A percentile compares a stretch with the other conserved stretches of the same genome.
These are phyloP conservation scores for Coffea canephora DNA, from an alignment of 257 asterid species.

Conservation along the genomic window DNA sequence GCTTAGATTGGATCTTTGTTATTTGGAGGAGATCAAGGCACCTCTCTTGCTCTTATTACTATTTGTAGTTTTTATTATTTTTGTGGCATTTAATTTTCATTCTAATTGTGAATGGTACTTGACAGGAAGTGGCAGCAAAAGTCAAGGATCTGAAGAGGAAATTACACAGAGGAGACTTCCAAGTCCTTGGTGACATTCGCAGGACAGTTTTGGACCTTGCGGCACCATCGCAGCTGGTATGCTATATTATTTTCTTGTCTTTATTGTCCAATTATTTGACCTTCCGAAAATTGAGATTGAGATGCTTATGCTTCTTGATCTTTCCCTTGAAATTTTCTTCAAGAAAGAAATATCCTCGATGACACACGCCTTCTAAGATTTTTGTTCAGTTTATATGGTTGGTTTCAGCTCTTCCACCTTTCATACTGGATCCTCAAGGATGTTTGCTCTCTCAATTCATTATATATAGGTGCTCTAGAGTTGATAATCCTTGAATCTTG, in stretches of 20 bases:
- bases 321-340: not conserved
- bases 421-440: not conserved
- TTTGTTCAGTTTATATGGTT: not conserved
- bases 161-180: slow-evolving; percentile 58
- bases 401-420: not conserved
- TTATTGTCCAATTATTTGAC: slow-evolving; percentile 6
- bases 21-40: not conserved
- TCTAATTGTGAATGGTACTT: slow-evolving; percentile 9
- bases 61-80: not conserved
- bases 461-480: not conserved
- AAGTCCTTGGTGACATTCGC: slow-evolving; percentile 73
- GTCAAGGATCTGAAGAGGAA: slow-evolving; percentile 50
- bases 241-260: slow-evolving; percentile 18
- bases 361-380: not conserved
- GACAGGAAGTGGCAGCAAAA: slow-evolving; percentile 73
- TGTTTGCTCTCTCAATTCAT: not conserved
- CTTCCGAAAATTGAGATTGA: slow-evolving; percentile 4
- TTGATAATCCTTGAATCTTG: not conserved
- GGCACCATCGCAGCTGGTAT: slow-evolving; percentile 87
- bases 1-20: not conserved
- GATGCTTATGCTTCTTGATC: slow-evolving; percentile 5
- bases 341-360: not conserved
- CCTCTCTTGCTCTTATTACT: not conserved
- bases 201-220: slow-evolving; percentile 68
- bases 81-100: not conserved